phyloP scores from a whole-genome alignment of 75 land plant genomes.

The Sequoia sempervirens region DNA sequence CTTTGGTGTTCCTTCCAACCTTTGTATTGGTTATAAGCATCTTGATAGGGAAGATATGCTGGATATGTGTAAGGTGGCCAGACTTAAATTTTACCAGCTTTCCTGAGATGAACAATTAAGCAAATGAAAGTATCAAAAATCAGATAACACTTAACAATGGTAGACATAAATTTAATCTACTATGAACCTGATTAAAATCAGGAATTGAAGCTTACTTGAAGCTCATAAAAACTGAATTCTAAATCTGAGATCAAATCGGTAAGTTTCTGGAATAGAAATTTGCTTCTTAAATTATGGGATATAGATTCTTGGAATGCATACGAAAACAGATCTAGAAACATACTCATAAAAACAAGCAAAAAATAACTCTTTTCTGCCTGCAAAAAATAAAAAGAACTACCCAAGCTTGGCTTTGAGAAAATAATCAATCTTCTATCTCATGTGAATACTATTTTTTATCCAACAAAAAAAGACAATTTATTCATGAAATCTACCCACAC shows the following conservation, averaged over 20 bases:
- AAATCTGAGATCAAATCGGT: not conserved
- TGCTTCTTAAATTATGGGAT: not conserved
- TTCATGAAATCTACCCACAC: not conserved
- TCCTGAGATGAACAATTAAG: constrained; percentile 39
- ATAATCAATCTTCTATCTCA: not conserved
- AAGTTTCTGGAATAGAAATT: not conserved
- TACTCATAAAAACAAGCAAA: not conserved
- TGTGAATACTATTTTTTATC: not conserved
- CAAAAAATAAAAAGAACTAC: not conserved
- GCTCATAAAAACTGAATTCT: not conserved
- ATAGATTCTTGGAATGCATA: not conserved
- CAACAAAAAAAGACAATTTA: not conserved
- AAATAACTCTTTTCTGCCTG: not conserved
- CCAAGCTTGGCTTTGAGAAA: not conserved
- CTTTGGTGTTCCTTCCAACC: constrained; percentile 90
- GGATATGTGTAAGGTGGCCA: constrained; percentile 59
- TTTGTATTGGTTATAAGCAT: constrained; percentile 91
- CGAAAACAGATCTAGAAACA: not conserved
- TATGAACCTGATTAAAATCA: not conserved
- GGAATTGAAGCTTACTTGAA: not conserved
- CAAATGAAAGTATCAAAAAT: not conserved
- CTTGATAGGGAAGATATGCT: constrained; percentile 55
- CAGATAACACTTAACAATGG: not conserved
- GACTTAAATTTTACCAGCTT: constrained; percentile 73
- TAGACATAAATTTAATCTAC: not conserved